Percentiles rank a stretch among this genome's conserved stretches.
Conservation (phyloP, 257 asterid genomes). For the Cynanchum wilfordii region DNA sequence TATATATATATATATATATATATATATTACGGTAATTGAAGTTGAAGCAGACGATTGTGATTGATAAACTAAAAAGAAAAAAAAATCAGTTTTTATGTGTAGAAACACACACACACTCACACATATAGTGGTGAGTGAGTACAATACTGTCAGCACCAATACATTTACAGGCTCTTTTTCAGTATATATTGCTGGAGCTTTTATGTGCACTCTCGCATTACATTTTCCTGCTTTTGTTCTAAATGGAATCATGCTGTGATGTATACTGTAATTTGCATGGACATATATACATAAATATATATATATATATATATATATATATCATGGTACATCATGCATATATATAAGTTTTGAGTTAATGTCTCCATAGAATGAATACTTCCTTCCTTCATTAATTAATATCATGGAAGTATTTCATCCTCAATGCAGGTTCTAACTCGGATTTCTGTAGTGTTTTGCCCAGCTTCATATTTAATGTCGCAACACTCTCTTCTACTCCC, state of each 20-base stretch:
- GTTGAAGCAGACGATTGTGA: too few species aligned
- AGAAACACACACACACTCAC: neutral
- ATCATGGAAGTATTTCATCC: constrained; percentile 3
- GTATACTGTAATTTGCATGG: neutral
- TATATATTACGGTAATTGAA: too few species aligned
- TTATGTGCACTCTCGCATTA: neutral
- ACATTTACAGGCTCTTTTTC: neutral
- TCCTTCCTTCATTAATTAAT: neutral
- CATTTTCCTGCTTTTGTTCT: neutral
- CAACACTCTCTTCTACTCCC: constrained; percentile 6
- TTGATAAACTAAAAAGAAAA: too few species aligned
- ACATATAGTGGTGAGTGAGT: neutral
- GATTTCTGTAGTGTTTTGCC: constrained; percentile 1
- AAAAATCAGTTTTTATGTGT: neutral
- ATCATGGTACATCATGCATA: too few species aligned
- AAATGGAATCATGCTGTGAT: neutral
- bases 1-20: too few species aligned
- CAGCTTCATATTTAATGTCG: neutral
- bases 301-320: too few species aligned
- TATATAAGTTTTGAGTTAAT: too few species aligned
- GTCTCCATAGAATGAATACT: neutral
- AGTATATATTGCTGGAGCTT: neutral
- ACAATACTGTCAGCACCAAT: neutral
- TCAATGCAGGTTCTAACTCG: neutral
- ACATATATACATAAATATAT: too few species aligned